phyloP scores from a whole-genome alignment of 1,139 yeast species.

The Yamadazyma atlantica region DNA sequence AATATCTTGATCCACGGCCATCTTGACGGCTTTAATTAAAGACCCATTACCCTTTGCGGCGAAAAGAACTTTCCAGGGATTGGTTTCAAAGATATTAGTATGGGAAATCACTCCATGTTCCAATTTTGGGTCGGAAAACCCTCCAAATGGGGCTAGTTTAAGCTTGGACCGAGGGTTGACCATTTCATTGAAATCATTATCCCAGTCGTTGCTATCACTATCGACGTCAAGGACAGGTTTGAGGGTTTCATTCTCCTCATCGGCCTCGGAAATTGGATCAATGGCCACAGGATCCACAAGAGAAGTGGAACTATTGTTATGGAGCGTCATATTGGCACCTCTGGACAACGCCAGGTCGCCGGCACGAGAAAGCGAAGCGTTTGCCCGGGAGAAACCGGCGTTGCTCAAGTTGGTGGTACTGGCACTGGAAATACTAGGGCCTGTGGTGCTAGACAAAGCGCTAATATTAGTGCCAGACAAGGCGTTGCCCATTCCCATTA shows the following conservation, averaged over 20 bases:
- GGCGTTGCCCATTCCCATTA: neutral
- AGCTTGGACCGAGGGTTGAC: slow-evolving; percentile 28
- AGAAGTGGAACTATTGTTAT: slow-evolving; percentile 32
- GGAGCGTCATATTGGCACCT: slow-evolving; percentile 22
- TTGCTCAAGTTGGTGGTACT: neutral
- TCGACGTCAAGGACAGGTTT: slow-evolving; percentile 12
- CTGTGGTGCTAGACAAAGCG: neutral
- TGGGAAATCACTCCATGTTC: slow-evolving; percentile 43
- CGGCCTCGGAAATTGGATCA: slow-evolving; percentile 23
- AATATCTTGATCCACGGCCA: slow-evolving; percentile 53
- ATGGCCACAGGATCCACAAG: no score
- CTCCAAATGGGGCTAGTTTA: slow-evolving; percentile 70
- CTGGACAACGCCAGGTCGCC: slow-evolving; percentile 22
- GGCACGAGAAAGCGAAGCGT: slow-evolving; percentile 21
- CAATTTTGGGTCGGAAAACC: slow-evolving; percentile 60
- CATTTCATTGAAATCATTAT: slow-evolving; percentile 28
- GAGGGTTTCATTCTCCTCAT: slow-evolving; percentile 13
- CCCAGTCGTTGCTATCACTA: slow-evolving; percentile 23
- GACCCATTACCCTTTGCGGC: slow-evolving; percentile 87
- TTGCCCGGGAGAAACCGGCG: slow-evolving; percentile 6
- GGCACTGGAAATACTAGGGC: slow-evolving; percentile 6
- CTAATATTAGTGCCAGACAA: neutral
- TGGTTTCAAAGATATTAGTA: slow-evolving; percentile 60
- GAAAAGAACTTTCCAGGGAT: slow-evolving; percentile 73
- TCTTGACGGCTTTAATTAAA: slow-evolving; percentile 76